Base-by-base conservation (phyloP, 2,329 filamentous ascomycete species). In the Phaeosphaeria sp. region DNA sequence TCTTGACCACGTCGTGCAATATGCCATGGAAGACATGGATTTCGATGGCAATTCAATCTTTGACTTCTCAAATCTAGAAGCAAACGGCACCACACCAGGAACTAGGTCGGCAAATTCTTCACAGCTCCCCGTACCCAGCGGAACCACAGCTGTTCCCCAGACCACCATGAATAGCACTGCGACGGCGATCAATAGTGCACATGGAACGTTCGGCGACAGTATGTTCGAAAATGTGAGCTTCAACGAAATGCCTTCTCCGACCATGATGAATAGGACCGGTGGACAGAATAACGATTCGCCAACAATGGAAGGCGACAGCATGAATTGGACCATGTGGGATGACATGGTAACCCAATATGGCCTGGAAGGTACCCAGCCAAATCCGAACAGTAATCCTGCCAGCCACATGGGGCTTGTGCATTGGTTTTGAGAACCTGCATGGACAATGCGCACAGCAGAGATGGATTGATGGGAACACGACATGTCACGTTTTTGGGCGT, bases 251-350 rank as follows among this genome's bases (percentile, higher is more conserved):
- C 67, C 56, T 41, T 59, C 47, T 9, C 41, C 36, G 30, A 48
- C 52, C 3, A 20, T 43, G 41, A 23, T 15, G 10, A 20, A 51
- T 49, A 55, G 50, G 15, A 57, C 49, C n/a, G 60, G 54, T 17
- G 60, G 62, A 20, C 63, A 47, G 27, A 54, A 49, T 42, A 50
- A 54, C 15, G 66, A 67, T 7, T 67, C 65, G 1, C 66, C 65
- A 0, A 71, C 64, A 0, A 71, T 79, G 61, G 78, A 79, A 21
- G 74, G 75, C 6, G 74, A 72, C 1, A 74, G 70, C 13, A 78
- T 83, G 60, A 78, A 83, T 50, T 83, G 81, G 81, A 74, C 80
- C 42, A 77, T 73, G 39, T 83, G 80, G 79, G 81, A 83, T 46
- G 78, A 82, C 61, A 72, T 83, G 56, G 80, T 83, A 2, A 69